Base-by-base conservation (phyloP, 2,329 filamentous ascomycete genomes). In the Fusarium palustre region DNA sequence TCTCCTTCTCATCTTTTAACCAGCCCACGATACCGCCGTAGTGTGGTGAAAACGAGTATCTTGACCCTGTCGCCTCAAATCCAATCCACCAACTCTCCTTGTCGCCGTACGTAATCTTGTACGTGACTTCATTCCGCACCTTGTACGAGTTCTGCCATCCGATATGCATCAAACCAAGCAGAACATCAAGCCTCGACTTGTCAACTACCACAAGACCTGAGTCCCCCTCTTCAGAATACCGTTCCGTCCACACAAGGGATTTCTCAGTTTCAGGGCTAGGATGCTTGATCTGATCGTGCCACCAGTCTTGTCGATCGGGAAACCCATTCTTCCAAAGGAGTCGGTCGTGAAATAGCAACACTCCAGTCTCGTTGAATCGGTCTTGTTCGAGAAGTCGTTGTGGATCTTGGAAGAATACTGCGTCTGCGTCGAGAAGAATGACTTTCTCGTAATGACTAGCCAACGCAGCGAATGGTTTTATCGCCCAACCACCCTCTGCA, bases 81-180 rank as follows among this genome's bases (percentile, higher is more conserved):
- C 81, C 81, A 24, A 84, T 74, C 82, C 82, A 84, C 76, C 78
- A 84, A 1, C 76, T 81, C 64, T 84, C 82, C 65, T 84, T 84
- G 38, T 84, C 82, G 0, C 82, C 82, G 24, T 84, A 80, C 0
- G 75, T 80, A 30, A 82, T 71, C 33, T 75, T 74, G 60, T 82
- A 83, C 1, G 81, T 82, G 12, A 79, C 75, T 28, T 79, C 73
- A 5, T 81, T 78, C 1, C 82, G 77, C 1, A 83, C 81, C 0
- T 61, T 69, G 9, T 76, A 69, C 2, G 78, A 79, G 52, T 84
- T 84, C 66, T 84, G 81, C 83, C 82, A 84, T n/a, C 76, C 79
- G 0, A 76, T 71, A 47, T 83, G 82, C 10, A 84, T 67, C 3
- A 84, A 69, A 0, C 76, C 82, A 13, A 80, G 74, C 15, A 84